Evolutionary conservation across 2,329 filamentous ascomycete species (phyloP).

Genomic region (Clonostachys solani): DNA sequence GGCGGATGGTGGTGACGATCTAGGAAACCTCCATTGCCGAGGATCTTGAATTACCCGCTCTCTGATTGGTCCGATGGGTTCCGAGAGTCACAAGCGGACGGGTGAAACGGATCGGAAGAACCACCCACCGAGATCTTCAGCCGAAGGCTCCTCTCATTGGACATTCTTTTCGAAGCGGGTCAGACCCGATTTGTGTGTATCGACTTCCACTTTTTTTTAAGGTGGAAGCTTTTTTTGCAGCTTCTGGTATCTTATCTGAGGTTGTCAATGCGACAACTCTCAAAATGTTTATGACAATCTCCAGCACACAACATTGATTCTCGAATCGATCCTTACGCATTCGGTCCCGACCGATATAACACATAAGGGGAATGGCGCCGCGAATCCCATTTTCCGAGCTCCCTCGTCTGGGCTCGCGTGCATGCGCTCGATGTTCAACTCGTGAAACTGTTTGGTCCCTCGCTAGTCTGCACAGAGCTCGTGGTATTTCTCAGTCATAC

Average conservation of each 20-base stretch:
- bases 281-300: neutral
- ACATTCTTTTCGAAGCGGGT: no score
- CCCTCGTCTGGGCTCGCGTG: neutral
- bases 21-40: constrained; percentile 36
- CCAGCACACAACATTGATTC: constrained; percentile 1
- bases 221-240: no score
- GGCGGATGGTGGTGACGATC: constrained; percentile 1
- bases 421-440: constrained; percentile 11
- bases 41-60: constrained; percentile 38
- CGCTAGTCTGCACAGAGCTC: constrained; percentile 14
- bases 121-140: no score
- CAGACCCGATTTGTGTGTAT: no score
- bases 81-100: constrained; percentile 5
- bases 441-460: constrained; percentile 10
- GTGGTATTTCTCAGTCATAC: constrained; percentile 33
- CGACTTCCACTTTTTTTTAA: no score
- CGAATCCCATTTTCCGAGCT: constrained; percentile 3
- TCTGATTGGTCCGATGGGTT: constrained; percentile 35
- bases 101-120: no score
- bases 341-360: no score
- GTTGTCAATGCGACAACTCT: neutral
- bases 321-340: constrained; percentile 5
- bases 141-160: no score
- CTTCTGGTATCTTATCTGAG: neutral
- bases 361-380: constrained; percentile 13